Evolutionary conservation across 768 basidiomycete genomes (phyloP), one percentile per base, ranked within the genome.

Genomic region (Exsudoporus frostii): DNA sequence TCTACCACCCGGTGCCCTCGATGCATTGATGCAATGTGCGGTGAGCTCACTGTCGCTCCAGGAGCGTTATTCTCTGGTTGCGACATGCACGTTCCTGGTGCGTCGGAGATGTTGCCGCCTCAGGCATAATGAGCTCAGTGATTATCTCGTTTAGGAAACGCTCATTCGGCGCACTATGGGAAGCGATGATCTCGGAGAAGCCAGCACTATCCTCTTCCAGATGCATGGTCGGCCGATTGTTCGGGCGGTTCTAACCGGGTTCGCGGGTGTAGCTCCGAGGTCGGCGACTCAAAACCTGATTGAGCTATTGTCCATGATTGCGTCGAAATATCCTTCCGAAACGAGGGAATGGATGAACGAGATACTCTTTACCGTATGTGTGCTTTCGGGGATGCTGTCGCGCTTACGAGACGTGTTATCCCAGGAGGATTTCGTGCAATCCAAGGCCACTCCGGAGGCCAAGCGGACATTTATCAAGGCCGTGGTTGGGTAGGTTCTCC

Each of bases 11-110:
- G 82, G 81, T 15, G 73, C 82, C 5, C 76, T 91, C 34, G 80
- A 88, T 63, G 80, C 82, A 0, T 71, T 92, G 50, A 77, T 93
- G 69, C 80, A 83, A 44, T 87, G 88, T 54, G 81, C 88, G 2
- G 77, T 86, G 25, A 75, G 76, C 32, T 81, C 87, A 5, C 70
- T 95, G 17, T 72, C 82, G 2, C 68, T 92, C 20, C 90, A 91
- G 67, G 92, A 95, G 63, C 78, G 91, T 34, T 95, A 93, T 67
- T 90, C 90, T 0, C 75, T 96, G 9, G 88, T 90, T 2, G 79
- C 88, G 1, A 88, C 90, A 4, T 86, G 85, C 59, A 86, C 80
- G 41, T 97, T 95, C 66, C 70, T 96, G 57, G 94, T 94, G 58
- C 42, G 86, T 76, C 19, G 7, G 13, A 36, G 14, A 37, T 40